These are phyloP conservation scores for Ammopiptanthus mongolicus DNA, from an alignment of 306 rosid species.

Conservation along the genomic window DNA sequence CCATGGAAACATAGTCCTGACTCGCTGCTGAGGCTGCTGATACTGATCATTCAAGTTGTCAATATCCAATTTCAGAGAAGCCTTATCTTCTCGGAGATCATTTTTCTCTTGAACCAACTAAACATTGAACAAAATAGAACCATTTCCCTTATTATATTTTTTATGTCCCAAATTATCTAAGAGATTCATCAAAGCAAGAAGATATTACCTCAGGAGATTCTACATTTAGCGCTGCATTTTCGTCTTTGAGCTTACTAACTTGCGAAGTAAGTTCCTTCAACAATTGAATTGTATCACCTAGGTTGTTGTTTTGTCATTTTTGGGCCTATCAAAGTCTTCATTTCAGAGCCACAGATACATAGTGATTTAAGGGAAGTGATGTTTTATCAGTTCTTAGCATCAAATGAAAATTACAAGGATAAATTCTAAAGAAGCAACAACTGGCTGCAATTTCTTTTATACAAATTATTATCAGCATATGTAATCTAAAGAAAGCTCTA, in stretches of 20 bases:
- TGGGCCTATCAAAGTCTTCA: conserved; percentile 89
- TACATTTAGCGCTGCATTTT: too few relatives aligned
- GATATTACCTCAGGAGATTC: conserved; percentile 67
- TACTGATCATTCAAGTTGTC: conserved; percentile 71
- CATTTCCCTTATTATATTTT: not conserved
- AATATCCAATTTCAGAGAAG: conserved; percentile 71
- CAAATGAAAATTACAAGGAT: conserved; percentile 3
- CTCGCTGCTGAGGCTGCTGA: conserved; percentile 84
- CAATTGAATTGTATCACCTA: too few relatives aligned
- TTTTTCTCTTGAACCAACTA: conserved; percentile 87
- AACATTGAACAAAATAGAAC: conserved; percentile 19
- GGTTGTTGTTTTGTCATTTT: too few relatives aligned
- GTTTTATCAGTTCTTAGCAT: conserved; percentile 12
- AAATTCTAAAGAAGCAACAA: conserved; percentile 1
- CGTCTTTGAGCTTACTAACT: too few relatives aligned
- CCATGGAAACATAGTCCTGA: conserved; percentile 83
- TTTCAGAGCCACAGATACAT: conserved; percentile 23
- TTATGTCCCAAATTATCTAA: not conserved
- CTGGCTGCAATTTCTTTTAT: not conserved
- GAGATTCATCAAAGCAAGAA: not conserved
- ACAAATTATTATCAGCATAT: not conserved
- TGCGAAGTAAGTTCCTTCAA: too few relatives aligned
- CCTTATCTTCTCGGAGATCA: conserved; percentile 95
- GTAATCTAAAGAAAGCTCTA: not conserved
- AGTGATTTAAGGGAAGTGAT: not conserved